phyloP scores from a whole-genome alignment of 805 yeast species.

The Cyberlindnera mycetangii region DNA sequence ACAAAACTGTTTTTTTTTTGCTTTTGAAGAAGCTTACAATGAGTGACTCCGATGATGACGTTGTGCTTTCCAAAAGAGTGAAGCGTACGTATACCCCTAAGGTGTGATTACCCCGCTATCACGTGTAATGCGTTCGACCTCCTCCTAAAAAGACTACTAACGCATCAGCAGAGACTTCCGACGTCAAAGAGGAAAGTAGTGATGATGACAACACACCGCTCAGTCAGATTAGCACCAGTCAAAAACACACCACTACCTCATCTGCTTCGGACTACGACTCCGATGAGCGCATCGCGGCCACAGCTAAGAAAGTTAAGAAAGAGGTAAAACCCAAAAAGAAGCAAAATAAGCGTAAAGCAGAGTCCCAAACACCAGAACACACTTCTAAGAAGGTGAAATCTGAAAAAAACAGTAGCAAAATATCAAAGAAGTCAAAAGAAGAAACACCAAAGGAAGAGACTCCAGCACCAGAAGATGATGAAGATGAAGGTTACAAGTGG shows the following conservation, averaged over 20 bases:
- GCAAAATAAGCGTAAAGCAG: constrained; percentile 9
- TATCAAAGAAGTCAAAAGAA: constrained; percentile 6
- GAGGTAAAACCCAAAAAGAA: not conserved
- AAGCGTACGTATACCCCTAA: constrained; percentile 24
- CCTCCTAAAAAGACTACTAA: too few relatives aligned
- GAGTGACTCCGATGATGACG: constrained; percentile 34
- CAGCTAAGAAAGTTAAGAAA: not conserved
- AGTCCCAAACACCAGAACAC: not conserved
- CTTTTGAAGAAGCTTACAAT: too few relatives aligned
- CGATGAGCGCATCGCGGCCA: constrained; percentile 20
- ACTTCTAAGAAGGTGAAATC: constrained; percentile 13
- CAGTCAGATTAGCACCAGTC: constrained; percentile 13
- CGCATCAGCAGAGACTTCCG: not conserved
- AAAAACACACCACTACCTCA: constrained; percentile 14
- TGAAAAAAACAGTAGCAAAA: constrained; percentile 9
- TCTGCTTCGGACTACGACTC: constrained; percentile 26
- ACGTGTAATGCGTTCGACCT: too few relatives aligned
- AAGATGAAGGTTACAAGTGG: constrained; percentile 71
- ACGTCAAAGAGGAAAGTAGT: constrained; percentile 9
- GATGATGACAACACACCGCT: constrained; percentile 27
- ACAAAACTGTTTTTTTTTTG: too few relatives aligned
- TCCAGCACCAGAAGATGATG: constrained; percentile 40
- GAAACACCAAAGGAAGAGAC: constrained; percentile 23
- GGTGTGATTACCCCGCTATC: too few relatives aligned
- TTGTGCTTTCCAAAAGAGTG: constrained; percentile 26